These are phyloP conservation scores for Candida maesae DNA, from an alignment of 805 yeast genomes.

Conservation along the genomic window DNA sequence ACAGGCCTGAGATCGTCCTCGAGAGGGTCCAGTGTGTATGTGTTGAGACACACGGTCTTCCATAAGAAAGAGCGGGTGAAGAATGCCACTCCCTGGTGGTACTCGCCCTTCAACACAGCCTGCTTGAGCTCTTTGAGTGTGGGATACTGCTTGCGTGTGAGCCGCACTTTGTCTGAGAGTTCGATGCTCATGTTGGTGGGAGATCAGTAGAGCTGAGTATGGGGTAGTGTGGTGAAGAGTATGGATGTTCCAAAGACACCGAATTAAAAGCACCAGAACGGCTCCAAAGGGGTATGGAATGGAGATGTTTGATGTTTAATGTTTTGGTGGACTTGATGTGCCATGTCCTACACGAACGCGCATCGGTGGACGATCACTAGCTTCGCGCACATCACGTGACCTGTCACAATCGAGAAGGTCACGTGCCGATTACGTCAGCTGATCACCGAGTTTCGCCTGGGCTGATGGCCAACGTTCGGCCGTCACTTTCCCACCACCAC, in stretches of 20 bases:
- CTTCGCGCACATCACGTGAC: too few relatives aligned
- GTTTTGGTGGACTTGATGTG: too few relatives aligned
- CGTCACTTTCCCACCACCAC: too few relatives aligned
- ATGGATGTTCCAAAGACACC: too few relatives aligned
- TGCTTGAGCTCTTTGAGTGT: constrained; percentile 16
- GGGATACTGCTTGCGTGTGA: constrained; percentile 19
- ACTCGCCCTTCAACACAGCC: constrained; percentile 24
- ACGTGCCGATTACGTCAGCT: background rate
- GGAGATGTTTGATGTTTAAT: too few relatives aligned
- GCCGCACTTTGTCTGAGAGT: constrained; percentile 13
- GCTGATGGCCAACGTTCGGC: constrained; percentile 11
- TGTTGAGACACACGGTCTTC: constrained; percentile 23
- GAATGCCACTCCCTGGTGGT: constrained; percentile 14
- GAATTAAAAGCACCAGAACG: too few relatives aligned
- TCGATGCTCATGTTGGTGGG: constrained; percentile 13
- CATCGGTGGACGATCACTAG: too few relatives aligned
- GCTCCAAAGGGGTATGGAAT: too few relatives aligned
- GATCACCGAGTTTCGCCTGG: background rate
- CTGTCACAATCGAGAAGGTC: too few relatives aligned
- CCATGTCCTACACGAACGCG: too few relatives aligned
- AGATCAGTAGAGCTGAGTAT: background rate
- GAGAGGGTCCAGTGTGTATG: constrained; percentile 16
- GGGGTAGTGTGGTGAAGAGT: too few relatives aligned
- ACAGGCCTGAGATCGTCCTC: constrained; percentile 20
- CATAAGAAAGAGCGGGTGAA: constrained; percentile 24